Base-by-base conservation (phyloP, 2,329 filamentous ascomycete species). In the Xylariaceae sp. region DNA sequence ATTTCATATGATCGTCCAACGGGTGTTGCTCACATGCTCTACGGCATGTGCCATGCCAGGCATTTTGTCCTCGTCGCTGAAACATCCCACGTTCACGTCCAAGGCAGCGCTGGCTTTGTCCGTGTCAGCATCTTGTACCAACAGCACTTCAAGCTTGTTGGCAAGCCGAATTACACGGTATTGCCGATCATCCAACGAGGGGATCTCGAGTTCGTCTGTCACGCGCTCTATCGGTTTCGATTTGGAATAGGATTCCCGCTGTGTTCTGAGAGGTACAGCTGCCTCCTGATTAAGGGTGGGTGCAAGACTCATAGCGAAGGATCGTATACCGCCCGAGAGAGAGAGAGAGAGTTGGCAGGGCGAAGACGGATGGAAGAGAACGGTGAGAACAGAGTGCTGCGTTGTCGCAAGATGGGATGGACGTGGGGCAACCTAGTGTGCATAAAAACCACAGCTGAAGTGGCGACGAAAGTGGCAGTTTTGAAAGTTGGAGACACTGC, bases 61-160 rank as follows among this genome's bases (percentile, higher is more conserved):
- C 83, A 97, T 91, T 63, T 91, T 89, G 59, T 88, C 83, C 59
- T 89, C 84, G 66, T 99, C 94, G 67, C 89, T 95, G 75, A 97
- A 97, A 71, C 90, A 95, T 56, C 94, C 94, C 34, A 97, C 93
- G 70, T 96, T 92, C 67, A 97, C 92, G 69, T 97, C 94, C 66
- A 97, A 84, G 46, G 93, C 89, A 10, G 93, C 94, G 65, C 91
- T 96, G 58, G 94, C 92, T 79, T 97, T 97, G 77, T 99, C 94
- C 7, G 94, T 96, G 57, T 95, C 87, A 1, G 89, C 83, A 73
- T 99, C 94, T 69, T 97, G 93, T 50, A 97, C 94, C 45, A 99
- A 75, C 16, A 99, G 78, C 7, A 86, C 93, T 76, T 99, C 93
- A 14, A 99, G 82, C 69, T 92, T 80, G 71, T 99, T 99, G 43